Base-by-base conservation (phyloP, 495 filamentous ascomycete genomes). In the Podospora conica region DNA sequence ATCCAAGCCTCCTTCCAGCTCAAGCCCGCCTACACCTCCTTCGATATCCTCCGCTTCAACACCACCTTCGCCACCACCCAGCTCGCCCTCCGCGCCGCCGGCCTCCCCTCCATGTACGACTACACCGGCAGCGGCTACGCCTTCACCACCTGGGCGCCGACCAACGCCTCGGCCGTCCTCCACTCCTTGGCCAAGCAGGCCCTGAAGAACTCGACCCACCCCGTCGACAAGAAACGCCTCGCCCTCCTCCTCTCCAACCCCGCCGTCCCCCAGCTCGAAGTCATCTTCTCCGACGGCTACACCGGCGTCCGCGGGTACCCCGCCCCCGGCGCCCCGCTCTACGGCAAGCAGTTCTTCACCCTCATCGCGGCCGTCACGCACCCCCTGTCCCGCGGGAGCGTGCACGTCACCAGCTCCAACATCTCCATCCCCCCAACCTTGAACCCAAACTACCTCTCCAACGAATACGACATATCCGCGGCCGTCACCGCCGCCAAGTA, bases 361-460 rank as follows among this genome's bases (percentile, higher is more conserved):
- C 74, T 77, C 64, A 73, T 80, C 60, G 73, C 71, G 15, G 76
- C 66, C 9, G 29, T 76, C 21, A 70, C 75, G 69, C 77, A 81
- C 60, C 81, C 83, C 1, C 80, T 86, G 31, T 76, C 77, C 18
- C 78, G 80, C 2, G 85, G 84, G 5, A 83, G 71, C 61, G 77
- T 86, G 21, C 85, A 86, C 61, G 77, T 87, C 65, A 70, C 70
- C 21, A n/a, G 68, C 3, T 4, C 67, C 22, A 54, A 70, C 58
- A 24, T 54, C 9, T 5, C 10, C 1, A 29, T 40, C 5, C 61
- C 60, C 10, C 74, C 72, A 9, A 20, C 65, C 2, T 61, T 74
- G 1, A 55, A 76, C 31, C 72, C 74, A 2, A 59, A 60, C n/a
- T 71, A 66, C 57, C 54, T 74, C 10, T 24, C 10, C 55, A 76